These are phyloP conservation scores for Clavulina sp. DNA, from an alignment of 768 basidiomycete species.

Conservation along the genomic window DNA sequence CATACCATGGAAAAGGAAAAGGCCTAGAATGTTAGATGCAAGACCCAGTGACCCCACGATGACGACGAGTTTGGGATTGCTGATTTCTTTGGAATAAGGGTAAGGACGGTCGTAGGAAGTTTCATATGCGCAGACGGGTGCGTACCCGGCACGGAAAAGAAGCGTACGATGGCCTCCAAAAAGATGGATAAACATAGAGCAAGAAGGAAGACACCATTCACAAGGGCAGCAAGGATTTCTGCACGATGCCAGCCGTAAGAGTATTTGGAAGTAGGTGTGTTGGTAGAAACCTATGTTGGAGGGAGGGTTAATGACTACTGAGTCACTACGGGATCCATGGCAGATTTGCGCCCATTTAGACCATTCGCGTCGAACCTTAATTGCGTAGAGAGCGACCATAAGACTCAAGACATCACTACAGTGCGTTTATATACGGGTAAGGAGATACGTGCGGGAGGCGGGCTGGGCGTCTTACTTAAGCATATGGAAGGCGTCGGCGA, in stretches of 20 bases:
- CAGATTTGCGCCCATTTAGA: conserved; percentile 10
- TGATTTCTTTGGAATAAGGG: conserved; percentile 54
- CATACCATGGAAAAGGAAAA: conserved; percentile 90
- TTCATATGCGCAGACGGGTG: background rate
- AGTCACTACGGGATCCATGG: background rate
- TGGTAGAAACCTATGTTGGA: conserved; percentile 46
- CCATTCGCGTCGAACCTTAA: conserved; percentile 51
- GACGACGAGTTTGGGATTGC: conserved; percentile 74
- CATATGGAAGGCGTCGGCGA: conserved; percentile 99
- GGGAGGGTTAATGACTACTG: conserved; percentile 10
- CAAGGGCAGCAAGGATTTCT: conserved; percentile 82
- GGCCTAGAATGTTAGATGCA: conserved; percentile 78
- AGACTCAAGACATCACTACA: conserved; percentile 90
- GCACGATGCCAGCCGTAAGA: conserved; percentile 99
- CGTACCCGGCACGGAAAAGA: conserved; percentile 69
- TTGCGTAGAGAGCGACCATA: conserved; percentile 87
- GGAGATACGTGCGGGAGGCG: conserved; percentile 7
- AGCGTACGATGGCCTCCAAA: conserved; percentile 79
- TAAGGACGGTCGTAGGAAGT: conserved; percentile 1
- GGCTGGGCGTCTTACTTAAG: conserved; percentile 47
- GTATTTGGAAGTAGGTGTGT: conserved; percentile 47
- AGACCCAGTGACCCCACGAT: conserved; percentile 81
- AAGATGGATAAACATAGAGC: conserved; percentile 94
- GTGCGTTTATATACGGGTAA: conserved; percentile 8
- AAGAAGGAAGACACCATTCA: conserved; percentile 93